Conservation (phyloP, 768 basidiomycete genomes). For the Russula vinacea region DNA sequence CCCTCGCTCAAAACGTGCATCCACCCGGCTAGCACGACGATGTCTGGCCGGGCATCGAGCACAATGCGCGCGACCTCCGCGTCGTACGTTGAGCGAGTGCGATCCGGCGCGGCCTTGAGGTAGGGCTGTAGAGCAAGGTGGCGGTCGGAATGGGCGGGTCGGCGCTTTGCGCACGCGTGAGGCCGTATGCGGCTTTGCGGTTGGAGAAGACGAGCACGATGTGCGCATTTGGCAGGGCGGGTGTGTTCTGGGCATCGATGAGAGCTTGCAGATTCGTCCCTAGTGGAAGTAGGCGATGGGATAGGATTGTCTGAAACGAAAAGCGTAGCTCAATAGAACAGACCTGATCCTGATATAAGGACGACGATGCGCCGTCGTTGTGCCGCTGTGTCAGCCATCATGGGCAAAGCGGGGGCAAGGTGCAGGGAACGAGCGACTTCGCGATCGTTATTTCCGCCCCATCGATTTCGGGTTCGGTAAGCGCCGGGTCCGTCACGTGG, state of each 20-base stretch:
- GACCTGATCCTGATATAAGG: conserved; percentile 67
- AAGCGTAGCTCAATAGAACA: conserved; percentile 7
- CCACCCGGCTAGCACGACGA: conserved; percentile 96
- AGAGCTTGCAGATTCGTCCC: conserved; percentile 96
- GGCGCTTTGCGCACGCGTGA: conserved; percentile 71
- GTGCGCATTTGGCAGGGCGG: conserved; percentile 62
- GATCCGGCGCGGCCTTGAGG: conserved; percentile 65
- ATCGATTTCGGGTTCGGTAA: background rate
- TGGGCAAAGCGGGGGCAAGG: background rate
- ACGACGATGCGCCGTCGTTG: conserved; percentile 35
- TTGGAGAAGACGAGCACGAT: conserved; percentile 89
- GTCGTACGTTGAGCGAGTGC: conserved; percentile 83
- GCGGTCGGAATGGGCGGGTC: conserved; percentile 77
- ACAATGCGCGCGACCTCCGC: conserved; percentile 71
- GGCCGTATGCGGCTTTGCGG: conserved; percentile 85
- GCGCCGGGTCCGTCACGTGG: conserved; percentile 15
- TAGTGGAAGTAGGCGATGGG: conserved; percentile 34
- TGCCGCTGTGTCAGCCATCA: conserved; percentile 11
- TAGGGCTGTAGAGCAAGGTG: conserved; percentile 85
- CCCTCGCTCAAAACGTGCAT: conserved; percentile 91
- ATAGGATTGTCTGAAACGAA: background rate
- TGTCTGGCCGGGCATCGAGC: conserved; percentile 62
- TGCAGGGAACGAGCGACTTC: background rate
- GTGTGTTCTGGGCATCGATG: conserved; percentile 79
- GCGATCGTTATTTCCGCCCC: too few species aligned